phyloP scores from a whole-genome alignment of 1,284 basidiomycete species.

The Leccinum angustisporum region DNA sequence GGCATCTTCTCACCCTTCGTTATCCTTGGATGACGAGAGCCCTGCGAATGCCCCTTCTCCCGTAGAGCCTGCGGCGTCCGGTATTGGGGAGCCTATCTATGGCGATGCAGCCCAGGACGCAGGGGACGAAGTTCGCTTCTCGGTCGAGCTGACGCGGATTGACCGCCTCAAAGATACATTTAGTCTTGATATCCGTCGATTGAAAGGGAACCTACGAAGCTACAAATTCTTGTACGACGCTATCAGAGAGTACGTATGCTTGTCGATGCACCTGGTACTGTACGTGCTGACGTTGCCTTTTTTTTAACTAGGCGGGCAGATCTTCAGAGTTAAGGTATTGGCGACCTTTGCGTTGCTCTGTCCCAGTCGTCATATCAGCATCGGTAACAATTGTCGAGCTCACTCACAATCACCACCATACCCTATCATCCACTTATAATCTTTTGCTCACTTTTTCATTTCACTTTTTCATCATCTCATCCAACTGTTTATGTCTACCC shows the following conservation, averaged over 20 bases:
- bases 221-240: constrained; percentile 95
- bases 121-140: constrained; percentile 93
- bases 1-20: constrained; percentile 34
- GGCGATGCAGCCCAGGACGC: constrained; percentile 76
- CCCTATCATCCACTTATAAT: constrained; percentile 32
- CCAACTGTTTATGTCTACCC: constrained; percentile 19
- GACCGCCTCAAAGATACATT: constrained; percentile 86
- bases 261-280: constrained; percentile 6
- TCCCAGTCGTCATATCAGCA: neutral
- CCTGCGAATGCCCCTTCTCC: constrained; percentile 24
- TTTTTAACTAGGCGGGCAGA: constrained; percentile 42
- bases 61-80: constrained; percentile 33
- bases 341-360: constrained; percentile 15
- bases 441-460: neutral
- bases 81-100: constrained; percentile 61
- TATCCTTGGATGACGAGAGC: constrained; percentile 45
- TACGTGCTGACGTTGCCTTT: constrained; percentile 18
- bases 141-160: constrained; percentile 85
- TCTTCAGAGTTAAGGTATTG: constrained; percentile 40
- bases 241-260: constrained; percentile 72
- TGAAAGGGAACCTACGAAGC: constrained; percentile 90
- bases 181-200: constrained; percentile 84
- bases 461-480: constrained; percentile 10
- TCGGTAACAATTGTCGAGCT: constrained; percentile 5
- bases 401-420: constrained; percentile 20